These are phyloP conservation scores for Arthrinium phaeospermum DNA, from an alignment of 2,329 filamentous ascomycete species.

Conservation along the genomic window DNA sequence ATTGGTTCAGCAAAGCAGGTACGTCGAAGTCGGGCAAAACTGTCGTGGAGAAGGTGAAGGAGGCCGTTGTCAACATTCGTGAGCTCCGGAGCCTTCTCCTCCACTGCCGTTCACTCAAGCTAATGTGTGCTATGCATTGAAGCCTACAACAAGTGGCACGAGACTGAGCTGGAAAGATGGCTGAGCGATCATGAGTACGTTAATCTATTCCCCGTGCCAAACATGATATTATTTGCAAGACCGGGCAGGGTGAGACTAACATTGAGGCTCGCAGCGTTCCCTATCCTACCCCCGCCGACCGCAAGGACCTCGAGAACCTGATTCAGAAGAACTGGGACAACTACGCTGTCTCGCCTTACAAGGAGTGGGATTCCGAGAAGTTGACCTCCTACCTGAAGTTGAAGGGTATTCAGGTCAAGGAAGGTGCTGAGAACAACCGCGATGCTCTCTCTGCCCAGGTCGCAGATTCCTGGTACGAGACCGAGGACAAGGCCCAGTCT, in stretches of 20 bases:
- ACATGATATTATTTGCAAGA: background rate
- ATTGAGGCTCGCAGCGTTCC: constrained; percentile 57
- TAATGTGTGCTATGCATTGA: constrained; percentile 34
- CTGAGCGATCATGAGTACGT: constrained; percentile 57
- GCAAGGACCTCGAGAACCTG: constrained; percentile 91
- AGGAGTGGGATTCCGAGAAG: constrained; percentile 74
- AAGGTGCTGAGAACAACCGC: constrained; percentile 69
- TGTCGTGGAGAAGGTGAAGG: constrained; percentile 7
- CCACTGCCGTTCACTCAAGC: background rate
- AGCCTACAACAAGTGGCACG: constrained; percentile 99
- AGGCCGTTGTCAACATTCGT: background rate
- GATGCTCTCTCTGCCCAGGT: constrained; percentile 73
- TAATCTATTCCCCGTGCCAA: background rate
- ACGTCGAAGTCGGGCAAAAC: constrained; percentile 44
- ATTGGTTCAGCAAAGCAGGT: constrained; percentile 85
- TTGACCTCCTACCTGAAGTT: constrained; percentile 70
- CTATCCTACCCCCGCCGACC: constrained; percentile 87
- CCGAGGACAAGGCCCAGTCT: constrained; percentile 75
- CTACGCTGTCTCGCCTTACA: constrained; percentile 77
- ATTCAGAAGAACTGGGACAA: constrained; percentile 89
- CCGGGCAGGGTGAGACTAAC: background rate
- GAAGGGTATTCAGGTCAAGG: constrained; percentile 74
- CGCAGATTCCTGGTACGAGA: constrained; percentile 77
- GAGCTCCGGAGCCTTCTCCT: background rate
- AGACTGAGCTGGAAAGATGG: constrained; percentile 97